Conservation (phyloP, 768 basidiomycete genomes). For the Chlorophyllum brunneum region DNA sequence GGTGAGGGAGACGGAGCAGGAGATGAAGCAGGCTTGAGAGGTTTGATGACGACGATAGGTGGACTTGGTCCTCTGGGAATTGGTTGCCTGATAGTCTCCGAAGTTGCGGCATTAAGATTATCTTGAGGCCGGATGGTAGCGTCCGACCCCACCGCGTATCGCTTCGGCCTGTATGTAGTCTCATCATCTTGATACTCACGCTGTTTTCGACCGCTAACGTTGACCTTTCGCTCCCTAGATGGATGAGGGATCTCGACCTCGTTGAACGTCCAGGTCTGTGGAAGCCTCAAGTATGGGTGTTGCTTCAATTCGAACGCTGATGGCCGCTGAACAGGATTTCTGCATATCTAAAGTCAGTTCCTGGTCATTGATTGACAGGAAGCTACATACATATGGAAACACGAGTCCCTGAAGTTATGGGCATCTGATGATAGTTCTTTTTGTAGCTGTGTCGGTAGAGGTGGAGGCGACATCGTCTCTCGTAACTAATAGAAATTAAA, state of each 20-base stretch:
- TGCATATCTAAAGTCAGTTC: slow-evolving; percentile 21
- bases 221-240: neutral
- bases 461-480: slow-evolving; percentile 64
- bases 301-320: slow-evolving; percentile 57
- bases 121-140: slow-evolving; percentile 9
- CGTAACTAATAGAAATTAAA: slow-evolving; percentile 50
- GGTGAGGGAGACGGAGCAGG: slow-evolving; percentile 21
- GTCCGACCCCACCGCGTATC: neutral
- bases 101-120: neutral
- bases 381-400: slow-evolving; percentile 65
- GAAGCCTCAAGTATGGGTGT: slow-evolving; percentile 61
- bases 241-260: slow-evolving; percentile 16
- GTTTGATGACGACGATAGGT: slow-evolving; percentile 24
- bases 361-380: neutral
- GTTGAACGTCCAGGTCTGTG: slow-evolving; percentile 46
- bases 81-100: slow-evolving; percentile 3
- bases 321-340: slow-evolving; percentile 69
- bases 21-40: slow-evolving; percentile 22
- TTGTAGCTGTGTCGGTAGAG: slow-evolving; percentile 63
- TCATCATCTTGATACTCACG: slow-evolving; percentile 5
- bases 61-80: slow-evolving; percentile 21
- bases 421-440: slow-evolving; percentile 52
- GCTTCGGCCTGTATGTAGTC: neutral
- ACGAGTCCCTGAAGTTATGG: slow-evolving; percentile 68
- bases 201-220: neutral